Percentiles rank a stretch among this genome's conserved stretches.
phyloP scores from a whole-genome alignment of 805 yeast genomes.

The Nakazawaea holstii region DNA sequence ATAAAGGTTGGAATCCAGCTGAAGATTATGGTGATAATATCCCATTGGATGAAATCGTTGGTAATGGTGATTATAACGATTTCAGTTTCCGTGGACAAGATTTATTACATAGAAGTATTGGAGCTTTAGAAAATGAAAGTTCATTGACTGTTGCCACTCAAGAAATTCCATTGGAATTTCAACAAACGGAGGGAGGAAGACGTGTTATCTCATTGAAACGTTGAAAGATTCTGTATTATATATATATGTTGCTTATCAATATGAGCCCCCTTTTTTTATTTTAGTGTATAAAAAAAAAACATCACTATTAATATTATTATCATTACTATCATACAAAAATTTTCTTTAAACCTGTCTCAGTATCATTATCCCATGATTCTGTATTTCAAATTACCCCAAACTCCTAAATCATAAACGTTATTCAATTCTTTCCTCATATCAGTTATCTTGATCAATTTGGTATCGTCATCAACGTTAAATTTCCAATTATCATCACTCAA shows the following conservation, averaged over 20 bases:
- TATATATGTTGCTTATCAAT: not conserved
- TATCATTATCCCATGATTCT: conserved; percentile 23
- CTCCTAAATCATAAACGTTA: conserved; percentile 48
- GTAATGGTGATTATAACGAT: conserved; percentile 11
- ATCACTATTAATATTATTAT: too few species aligned
- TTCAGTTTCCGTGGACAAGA: conserved; percentile 10
- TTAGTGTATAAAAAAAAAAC: too few species aligned
- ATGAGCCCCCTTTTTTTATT: too few species aligned
- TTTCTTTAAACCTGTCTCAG: too few species aligned
- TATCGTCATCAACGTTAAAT: conserved; percentile 8
- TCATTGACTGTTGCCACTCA: conserved; percentile 27
- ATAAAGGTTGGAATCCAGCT: conserved; percentile 34
- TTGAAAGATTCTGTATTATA: not conserved
- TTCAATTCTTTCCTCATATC: conserved; percentile 23
- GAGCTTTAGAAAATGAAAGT: conserved; percentile 13
- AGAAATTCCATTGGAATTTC: conserved; percentile 30
- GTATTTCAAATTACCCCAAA: conserved; percentile 32
- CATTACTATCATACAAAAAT: too few species aligned
- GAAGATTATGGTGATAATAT: conserved; percentile 7
- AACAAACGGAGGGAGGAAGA: conserved; percentile 15
- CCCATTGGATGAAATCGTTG: conserved; percentile 8
- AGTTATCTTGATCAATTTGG: conserved; percentile 13
- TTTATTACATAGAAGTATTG: not conserved
- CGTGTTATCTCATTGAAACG: conserved; percentile 1
- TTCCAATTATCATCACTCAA: conserved; percentile 6